Evolutionary conservation across 2,329 filamentous ascomycete genomes (phyloP).

Genomic region (Pseudovirgaria hyperparasitica): DNA sequence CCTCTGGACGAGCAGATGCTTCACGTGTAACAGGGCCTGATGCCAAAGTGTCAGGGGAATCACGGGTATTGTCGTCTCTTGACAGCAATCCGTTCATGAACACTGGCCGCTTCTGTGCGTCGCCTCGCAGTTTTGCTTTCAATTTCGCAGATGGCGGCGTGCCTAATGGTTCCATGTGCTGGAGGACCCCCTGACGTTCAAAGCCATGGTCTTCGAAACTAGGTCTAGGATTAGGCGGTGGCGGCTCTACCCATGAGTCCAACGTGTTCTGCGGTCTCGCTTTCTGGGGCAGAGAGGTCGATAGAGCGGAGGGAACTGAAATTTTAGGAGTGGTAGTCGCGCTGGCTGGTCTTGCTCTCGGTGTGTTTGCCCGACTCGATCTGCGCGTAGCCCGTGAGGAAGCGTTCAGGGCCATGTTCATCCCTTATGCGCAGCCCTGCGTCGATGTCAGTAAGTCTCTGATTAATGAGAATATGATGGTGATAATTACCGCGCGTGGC

Average conservation of each 20-base stretch:
- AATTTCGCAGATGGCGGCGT: conserved; percentile 52
- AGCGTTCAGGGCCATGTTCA: conserved; percentile 10
- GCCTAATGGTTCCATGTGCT: conserved; percentile 74
- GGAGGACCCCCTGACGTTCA: conserved; percentile 60
- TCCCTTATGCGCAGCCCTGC: conserved; percentile 6
- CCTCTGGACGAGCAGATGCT: too few relatives aligned
- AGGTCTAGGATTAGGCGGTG: conserved; percentile 40
- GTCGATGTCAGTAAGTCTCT: conserved; percentile 4
- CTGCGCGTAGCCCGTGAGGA: conserved; percentile 23
- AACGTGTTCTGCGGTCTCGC: conserved; percentile 24
- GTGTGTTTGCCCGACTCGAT: conserved; percentile 22
- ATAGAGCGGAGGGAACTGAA: too few relatives aligned
- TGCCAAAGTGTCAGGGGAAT: too few relatives aligned
- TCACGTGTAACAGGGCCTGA: too few relatives aligned
- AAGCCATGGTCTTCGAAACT: conserved; percentile 71
- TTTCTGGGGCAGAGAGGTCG: conserved; percentile 11
- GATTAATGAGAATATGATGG: too few relatives aligned
- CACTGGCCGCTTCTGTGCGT: conserved; percentile 22
- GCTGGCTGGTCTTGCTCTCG: conserved; percentile 18
- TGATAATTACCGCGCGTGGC: too few relatives aligned
- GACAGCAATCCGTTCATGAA: too few relatives aligned
- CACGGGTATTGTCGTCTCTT: too few relatives aligned
- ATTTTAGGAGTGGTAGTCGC: conserved; percentile 14
- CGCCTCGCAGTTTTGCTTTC: conserved; percentile 40
- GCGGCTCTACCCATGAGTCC: conserved; percentile 45